Percentiles rank a stretch among this genome's conserved stretches.
Conservation (phyloP, 1,284 basidiomycete species). For the Boletus semigastroideus region DNA sequence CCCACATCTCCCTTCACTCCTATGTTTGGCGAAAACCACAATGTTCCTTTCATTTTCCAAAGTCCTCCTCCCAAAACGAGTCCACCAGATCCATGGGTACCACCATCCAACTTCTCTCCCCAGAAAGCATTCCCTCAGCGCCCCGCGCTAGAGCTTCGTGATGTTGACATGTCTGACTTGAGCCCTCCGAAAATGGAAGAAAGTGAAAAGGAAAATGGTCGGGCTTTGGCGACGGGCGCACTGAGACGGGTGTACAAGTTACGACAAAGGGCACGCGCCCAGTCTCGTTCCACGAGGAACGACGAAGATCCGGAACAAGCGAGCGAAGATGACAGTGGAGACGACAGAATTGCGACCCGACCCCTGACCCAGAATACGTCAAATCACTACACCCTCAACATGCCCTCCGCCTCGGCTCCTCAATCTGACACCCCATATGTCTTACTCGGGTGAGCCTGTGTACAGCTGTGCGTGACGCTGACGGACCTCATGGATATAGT, state of each 20-base stretch:
- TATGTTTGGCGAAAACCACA: constrained; percentile 59
- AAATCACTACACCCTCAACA: constrained; percentile 79
- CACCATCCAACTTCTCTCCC: constrained; percentile 57
- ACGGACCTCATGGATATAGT: constrained; percentile 41
- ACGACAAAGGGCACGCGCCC: constrained; percentile 48
- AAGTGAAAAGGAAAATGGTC: constrained; percentile 39
- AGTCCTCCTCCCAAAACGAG: constrained; percentile 49
- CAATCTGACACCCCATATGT: constrained; percentile 69
- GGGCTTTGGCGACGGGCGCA: constrained; percentile 64
- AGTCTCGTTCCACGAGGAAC: constrained; percentile 31
- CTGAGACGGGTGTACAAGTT: constrained; percentile 66
- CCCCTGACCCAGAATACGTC: constrained; percentile 57
- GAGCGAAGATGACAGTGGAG: constrained; percentile 42
- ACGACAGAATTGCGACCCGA: constrained; percentile 35
- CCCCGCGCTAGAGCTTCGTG: constrained; percentile 47
- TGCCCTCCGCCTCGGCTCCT: constrained; percentile 56
- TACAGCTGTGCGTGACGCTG: constrained; percentile 7
- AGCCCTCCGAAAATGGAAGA: constrained; percentile 57
- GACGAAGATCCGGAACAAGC: constrained; percentile 43
- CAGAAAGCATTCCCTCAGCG: constrained; percentile 57
- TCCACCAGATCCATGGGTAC: constrained; percentile 57
- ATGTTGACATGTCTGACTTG: constrained; percentile 71
- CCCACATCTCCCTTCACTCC: constrained; percentile 44
- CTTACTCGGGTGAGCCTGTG: constrained; percentile 65
- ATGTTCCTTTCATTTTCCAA: constrained; percentile 71